Evolutionary conservation across 1,284 basidiomycete species (phyloP).

Genomic region (Gymnopus androsaceus): DNA sequence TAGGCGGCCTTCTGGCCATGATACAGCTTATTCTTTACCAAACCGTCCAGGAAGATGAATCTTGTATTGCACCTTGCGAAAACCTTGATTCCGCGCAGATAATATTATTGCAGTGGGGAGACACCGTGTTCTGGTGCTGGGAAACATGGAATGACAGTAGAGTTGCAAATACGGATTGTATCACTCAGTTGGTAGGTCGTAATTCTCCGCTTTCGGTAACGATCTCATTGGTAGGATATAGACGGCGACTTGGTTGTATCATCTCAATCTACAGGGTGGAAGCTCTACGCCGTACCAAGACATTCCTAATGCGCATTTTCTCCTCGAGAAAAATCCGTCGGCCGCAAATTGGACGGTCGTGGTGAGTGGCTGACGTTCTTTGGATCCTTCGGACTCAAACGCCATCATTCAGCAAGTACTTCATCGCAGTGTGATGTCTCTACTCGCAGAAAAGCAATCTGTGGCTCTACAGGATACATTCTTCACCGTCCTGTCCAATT

Average conservation of each 20-base stretch:
- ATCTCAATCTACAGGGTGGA: constrained; percentile 27
- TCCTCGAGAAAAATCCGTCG: constrained; percentile 14
- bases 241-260: constrained; percentile 56
- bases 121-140: constrained; percentile 64
- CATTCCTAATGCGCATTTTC: not conserved
- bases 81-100: constrained; percentile 45
- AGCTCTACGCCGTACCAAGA: constrained; percentile 3
- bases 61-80: constrained; percentile 28
- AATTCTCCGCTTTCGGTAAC: not conserved
- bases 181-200: constrained; percentile 49
- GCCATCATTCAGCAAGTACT: constrained; percentile 22
- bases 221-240: constrained; percentile 28
- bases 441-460: constrained; percentile 3
- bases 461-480: not conserved
- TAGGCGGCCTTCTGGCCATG: constrained; percentile 45
- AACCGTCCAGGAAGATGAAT: constrained; percentile 17
- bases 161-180: constrained; percentile 46
- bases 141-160: constrained; percentile 58
- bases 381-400: not conserved
- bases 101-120: constrained; percentile 55
- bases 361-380: constrained; percentile 14
- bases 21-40: constrained; percentile 42
- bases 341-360: constrained; percentile 22
- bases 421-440: constrained; percentile 19
- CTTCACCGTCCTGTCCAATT: constrained; percentile 1